Base-by-base conservation (phyloP, 331 rosid genomes). In the Dryas integrifolia region DNA sequence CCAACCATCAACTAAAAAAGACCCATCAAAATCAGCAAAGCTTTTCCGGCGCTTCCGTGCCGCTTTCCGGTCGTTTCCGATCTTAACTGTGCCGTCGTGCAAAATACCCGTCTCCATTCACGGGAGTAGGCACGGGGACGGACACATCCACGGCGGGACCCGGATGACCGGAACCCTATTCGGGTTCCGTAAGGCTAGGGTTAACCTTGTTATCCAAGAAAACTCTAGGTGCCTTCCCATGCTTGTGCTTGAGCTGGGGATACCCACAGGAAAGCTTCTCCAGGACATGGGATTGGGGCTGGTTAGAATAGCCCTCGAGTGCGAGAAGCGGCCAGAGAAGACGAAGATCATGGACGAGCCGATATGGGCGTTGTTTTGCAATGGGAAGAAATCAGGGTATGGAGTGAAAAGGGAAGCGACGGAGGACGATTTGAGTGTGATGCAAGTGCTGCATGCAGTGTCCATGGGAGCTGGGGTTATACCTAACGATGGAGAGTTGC, bases 231-330 rank as follows among this genome's bases (percentile, higher is more conserved):
- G 87, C 5, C 79, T 85, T 0, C 98, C 98, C 0, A 65, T 84
- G 9, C 88, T 94, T 0, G 76, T 91, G 21, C 74, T 94, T 46
- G 97, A 94, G 73, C 76, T 91, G 0, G 89, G 89, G 0, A 86
- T 94, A 16, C 90, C 86, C 0, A 91, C 96, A 0, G 87, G 90
- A 2, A 91, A 86, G 61, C 77, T 91, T 0, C 83, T 94, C 3
- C 98, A 89, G 11, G 96, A 91, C 49, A 88, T 89, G 90, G 89
- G 91, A 38, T 40, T 43, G 61, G 96, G 98, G 64, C 82, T 88
- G 0, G 89, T 86, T 0, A 74, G 98, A 12, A 67, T 94, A 6
- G 97, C 97, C 0, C 46, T 94, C 14, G 98, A 94, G 77, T 91
- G 96, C 46, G 97, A 91, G 10, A 91, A 83, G 55, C 73, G 68